Evolutionary conservation across 2,329 filamentous ascomycete species (phyloP).

Genomic region (Colletotrichum lupini): DNA sequence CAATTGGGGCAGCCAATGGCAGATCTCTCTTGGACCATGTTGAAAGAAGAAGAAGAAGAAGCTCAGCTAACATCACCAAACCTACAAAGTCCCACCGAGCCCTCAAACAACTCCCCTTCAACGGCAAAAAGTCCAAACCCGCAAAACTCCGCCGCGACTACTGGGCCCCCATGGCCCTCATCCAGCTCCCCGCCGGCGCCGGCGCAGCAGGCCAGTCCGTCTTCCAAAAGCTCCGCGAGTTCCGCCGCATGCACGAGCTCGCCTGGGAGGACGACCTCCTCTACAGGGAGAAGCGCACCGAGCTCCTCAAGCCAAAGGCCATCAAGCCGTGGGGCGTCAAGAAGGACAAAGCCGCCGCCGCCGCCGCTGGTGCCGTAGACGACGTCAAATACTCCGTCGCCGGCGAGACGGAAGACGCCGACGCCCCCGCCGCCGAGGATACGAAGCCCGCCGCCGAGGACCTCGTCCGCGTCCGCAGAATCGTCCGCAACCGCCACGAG

Average conservation of each 20-base stretch:
- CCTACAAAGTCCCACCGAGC: slow-evolving; percentile 53
- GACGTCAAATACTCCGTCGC: no score
- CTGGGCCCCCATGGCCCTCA: slow-evolving; percentile 71
- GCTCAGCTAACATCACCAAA: slow-evolving; percentile 6
- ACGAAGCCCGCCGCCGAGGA: slow-evolving; percentile 31
- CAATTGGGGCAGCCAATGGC: background rate
- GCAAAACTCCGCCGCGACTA: slow-evolving; percentile 74
- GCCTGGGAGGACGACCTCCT: slow-evolving; percentile 64
- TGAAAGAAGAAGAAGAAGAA: background rate
- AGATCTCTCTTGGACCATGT: no score
- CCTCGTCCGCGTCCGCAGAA: slow-evolving; percentile 38
- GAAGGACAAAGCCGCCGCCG: no score
- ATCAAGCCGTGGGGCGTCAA: background rate
- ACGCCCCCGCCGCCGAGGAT: background rate
- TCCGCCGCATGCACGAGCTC: slow-evolving; percentile 71
- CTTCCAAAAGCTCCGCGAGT: slow-evolving; percentile 73
- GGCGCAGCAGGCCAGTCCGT: slow-evolving; percentile 67
- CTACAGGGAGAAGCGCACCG: slow-evolving; percentile 43
- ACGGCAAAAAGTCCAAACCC: slow-evolving; percentile 75
- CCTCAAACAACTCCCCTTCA: slow-evolving; percentile 70
- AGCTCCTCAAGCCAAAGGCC: background rate
- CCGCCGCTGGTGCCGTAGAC: no score
- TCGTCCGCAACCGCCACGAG: slow-evolving; percentile 51
- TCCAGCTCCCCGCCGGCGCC: slow-evolving; percentile 65
- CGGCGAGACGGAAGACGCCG: background rate